These are phyloP conservation scores for Cenchrus purpureus DNA, from an alignment of 176 grass and related monocot species.

Conservation along the genomic window DNA sequence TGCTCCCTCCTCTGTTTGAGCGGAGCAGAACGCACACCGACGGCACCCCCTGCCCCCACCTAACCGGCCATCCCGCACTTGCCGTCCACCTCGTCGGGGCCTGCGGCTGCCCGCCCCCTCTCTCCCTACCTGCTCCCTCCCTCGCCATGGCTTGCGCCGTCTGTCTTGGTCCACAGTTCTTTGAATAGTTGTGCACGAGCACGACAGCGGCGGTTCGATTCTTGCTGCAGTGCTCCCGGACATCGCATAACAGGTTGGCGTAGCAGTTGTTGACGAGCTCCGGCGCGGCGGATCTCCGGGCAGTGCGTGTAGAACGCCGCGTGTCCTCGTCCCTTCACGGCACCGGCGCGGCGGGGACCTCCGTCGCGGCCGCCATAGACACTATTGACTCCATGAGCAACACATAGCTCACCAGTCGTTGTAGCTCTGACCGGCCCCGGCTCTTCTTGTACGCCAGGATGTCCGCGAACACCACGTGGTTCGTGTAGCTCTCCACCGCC, in stretches of 20 bases:
- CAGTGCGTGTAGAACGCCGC: conserved; percentile 45
- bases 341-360: conserved; percentile 41
- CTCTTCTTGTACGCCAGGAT: conserved; percentile 59
- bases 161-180: conserved; percentile 55
- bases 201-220: conserved; percentile 49
- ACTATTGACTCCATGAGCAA: conserved; percentile 47
- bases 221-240: conserved; percentile 32
- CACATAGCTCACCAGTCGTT: conserved; percentile 51
- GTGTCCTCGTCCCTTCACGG: conserved; percentile 32
- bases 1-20: no score
- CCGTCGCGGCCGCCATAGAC: conserved; percentile 20
- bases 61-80: no score
- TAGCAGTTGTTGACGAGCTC: conserved; percentile 47
- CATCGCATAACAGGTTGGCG: conserved; percentile 28
- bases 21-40: no score
- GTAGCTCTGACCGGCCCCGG: conserved; percentile 49
- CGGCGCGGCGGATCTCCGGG: conserved; percentile 42
- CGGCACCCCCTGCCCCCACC: no score
- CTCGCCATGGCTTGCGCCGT: no score
- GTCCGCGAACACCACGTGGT: conserved; percentile 42
- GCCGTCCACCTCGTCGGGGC: no score
- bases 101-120: no score
- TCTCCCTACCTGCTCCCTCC: no score
- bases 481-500: conserved; percentile 50
- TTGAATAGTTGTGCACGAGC: conserved; percentile 57